phyloP scores from a whole-genome alignment of 208 protist species.

The Porcisia hertigi region DNA sequence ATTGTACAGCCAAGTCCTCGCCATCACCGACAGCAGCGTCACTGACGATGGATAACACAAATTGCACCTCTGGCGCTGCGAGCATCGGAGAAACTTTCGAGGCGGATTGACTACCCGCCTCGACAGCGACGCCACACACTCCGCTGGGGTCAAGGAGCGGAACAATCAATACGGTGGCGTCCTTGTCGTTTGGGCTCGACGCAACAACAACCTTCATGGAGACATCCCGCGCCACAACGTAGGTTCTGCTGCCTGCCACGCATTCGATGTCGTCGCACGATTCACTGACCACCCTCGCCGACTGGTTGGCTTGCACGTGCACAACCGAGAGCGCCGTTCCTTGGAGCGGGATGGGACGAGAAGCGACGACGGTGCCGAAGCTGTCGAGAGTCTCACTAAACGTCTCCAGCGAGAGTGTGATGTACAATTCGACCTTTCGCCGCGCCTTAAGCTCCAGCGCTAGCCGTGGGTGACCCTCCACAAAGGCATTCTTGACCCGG shows the following conservation, averaged over 20 bases:
- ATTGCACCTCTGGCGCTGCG: slow-evolving; percentile 20
- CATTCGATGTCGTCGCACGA: slow-evolving; percentile 51
- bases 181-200: slow-evolving; percentile 13
- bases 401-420: slow-evolving; percentile 41
- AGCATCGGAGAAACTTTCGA: neutral
- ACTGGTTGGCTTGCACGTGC: slow-evolving; percentile 17
- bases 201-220: slow-evolving; percentile 49
- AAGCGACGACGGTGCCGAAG: slow-evolving; percentile 22
- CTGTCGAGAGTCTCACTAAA: slow-evolving; percentile 32
- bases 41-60: slow-evolving; percentile 34
- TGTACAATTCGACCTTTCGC: slow-evolving; percentile 34
- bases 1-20: slow-evolving; percentile 38
- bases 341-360: slow-evolving; percentile 19
- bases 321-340: slow-evolving; percentile 32
- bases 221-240: slow-evolving; percentile 37
- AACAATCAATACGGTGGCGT: slow-evolving; percentile 16
- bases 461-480: slow-evolving; percentile 28
- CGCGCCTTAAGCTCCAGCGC: slow-evolving; percentile 46
- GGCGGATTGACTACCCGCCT: neutral
- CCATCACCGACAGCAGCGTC: slow-evolving; percentile 15
- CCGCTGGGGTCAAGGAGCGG: slow-evolving; percentile 44
- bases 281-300: slow-evolving; percentile 24
- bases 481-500: slow-evolving; percentile 43
- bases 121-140: neutral
- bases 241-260: slow-evolving; percentile 26